Evolutionary conservation across 208 protist species (phyloP), one percentile per base, ranked within the genome.

Genomic region (Trypanosoma brucei): DNA sequence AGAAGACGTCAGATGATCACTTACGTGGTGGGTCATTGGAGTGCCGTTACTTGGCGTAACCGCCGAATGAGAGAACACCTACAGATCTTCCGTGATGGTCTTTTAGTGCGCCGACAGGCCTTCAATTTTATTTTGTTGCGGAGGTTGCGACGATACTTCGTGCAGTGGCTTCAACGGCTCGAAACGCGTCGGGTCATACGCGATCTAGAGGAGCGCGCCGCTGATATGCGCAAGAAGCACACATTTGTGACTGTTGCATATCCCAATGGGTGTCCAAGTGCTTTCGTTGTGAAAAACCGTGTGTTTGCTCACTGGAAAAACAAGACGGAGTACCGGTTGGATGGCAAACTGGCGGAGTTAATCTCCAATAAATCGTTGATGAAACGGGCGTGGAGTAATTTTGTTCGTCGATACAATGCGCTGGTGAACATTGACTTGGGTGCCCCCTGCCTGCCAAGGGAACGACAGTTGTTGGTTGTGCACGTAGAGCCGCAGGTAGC

Each of bases 241-340:
- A 54, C 42, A 7, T 70, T 55, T 34, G 46, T 55, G 22, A 35
- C 46, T 11, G 7, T 70, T n/a, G 39, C 6, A 39, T 49, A 37
- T 6, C 7, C 13, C n/a, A 39, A 6, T 8, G 13, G 46, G 13
- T 55, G 56, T 48, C n/a, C 34, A 4, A 39, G 33, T 2, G 8
- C 46, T 6, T 70, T 70, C 45, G 30, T 33, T 44, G 51, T 58
- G 13, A 64, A 42, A 55, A 49, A 64, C 30, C 46, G 57, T 55
- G 59, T 61, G 31, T 65, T 68, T 59, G 14, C 42, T 31, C 54
- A 64, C n/a, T 87, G 81, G 81, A 76, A 74, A 45, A 49, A 39
- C 35, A 59, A 65, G 50, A 82, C 75, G 46, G 75, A 81, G 48
- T 53, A 56, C 7, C 78, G 69, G 22, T 61, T 84, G 42, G 75